These are phyloP conservation scores for Trametes punicea DNA, from an alignment of 768 basidiomycete genomes.

Conservation along the genomic window DNA sequence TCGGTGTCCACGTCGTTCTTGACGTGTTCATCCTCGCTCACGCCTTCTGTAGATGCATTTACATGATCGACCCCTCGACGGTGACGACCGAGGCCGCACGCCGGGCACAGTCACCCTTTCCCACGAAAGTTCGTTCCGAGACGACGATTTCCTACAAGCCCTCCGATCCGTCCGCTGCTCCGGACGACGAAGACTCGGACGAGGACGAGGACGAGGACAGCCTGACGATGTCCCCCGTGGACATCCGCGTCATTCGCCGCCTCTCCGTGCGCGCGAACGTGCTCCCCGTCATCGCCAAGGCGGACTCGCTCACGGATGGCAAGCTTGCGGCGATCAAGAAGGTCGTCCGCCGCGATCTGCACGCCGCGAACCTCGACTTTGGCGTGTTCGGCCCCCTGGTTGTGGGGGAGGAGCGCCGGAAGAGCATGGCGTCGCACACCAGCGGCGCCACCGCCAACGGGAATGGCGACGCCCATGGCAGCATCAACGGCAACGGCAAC, in stretches of 20 bases:
- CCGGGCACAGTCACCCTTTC: constrained; percentile 45
- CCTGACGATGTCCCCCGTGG: constrained; percentile 70
- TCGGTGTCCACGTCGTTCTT: constrained; percentile 38
- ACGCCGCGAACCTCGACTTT: constrained; percentile 66
- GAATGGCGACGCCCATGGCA: constrained; percentile 7
- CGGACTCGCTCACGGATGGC: constrained; percentile 83
- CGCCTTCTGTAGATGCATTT: constrained; percentile 60
- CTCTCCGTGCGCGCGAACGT: constrained; percentile 74
- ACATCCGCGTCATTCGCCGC: constrained; percentile 75
- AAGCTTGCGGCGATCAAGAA: constrained; percentile 66
- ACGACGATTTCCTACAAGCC: constrained; percentile 53
- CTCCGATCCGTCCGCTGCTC: constrained; percentile 47
- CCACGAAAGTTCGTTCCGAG: constrained; percentile 61
- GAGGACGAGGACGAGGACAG: constrained; percentile 50
- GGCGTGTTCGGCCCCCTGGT: constrained; percentile 63
- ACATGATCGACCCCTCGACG: constrained; percentile 77
- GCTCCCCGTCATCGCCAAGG: constrained; percentile 74
- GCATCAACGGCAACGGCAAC: constrained; percentile 7
- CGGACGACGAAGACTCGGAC: constrained; percentile 42
- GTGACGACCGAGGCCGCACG: constrained; percentile 56
- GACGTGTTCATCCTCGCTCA: constrained; percentile 16
- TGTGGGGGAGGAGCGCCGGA: constrained; percentile 11
- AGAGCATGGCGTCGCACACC: neutral
- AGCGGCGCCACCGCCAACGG: constrained; percentile 10
- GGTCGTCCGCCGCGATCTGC: constrained; percentile 66